These are phyloP conservation scores for Boletellus ananiceps DNA, from an alignment of 768 basidiomycete genomes.

Conservation along the genomic window DNA sequence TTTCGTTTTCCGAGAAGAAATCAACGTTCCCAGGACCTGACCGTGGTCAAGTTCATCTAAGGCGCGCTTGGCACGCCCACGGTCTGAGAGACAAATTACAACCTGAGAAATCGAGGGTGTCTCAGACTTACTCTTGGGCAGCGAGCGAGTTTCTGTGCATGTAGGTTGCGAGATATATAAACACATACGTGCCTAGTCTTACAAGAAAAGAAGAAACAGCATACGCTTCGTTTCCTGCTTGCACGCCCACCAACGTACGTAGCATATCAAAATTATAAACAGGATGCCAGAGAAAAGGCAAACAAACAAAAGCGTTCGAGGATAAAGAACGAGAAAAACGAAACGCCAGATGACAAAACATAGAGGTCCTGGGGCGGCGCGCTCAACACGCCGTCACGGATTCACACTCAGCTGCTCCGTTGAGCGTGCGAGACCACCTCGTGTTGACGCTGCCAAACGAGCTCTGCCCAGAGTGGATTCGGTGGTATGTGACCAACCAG, in stretches of 20 bases:
- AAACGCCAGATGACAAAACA: constrained; percentile 10
- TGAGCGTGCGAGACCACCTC: constrained; percentile 30
- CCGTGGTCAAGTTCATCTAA: too few species aligned
- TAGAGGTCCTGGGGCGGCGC: background rate
- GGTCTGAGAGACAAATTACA: too few species aligned
- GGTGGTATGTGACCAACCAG: constrained; percentile 88
- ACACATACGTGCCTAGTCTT: constrained; percentile 17
- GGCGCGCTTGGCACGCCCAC: too few species aligned
- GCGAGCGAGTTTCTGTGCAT: too few species aligned
- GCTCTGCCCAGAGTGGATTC: constrained; percentile 90
- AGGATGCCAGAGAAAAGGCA: background rate
- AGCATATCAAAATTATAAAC: constrained; percentile 13
- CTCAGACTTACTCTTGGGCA: too few species aligned
- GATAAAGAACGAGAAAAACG: constrained; percentile 5
- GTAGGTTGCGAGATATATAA: constrained; percentile 13
- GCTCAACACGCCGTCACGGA: background rate
- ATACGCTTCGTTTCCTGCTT: constrained; percentile 7
- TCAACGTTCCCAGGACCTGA: too few species aligned
- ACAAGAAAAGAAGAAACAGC: constrained; percentile 14
- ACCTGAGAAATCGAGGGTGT: too few species aligned
- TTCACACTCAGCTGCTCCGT: background rate
- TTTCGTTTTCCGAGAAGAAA: too few species aligned
- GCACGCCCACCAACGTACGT: constrained; percentile 4
- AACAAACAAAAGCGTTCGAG: background rate
- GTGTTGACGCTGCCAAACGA: constrained; percentile 79